Evolutionary conservation across 352 stramenopile genomes (phyloP).

Genomic region (Hyaloperonospora arabidopsidis): DNA sequence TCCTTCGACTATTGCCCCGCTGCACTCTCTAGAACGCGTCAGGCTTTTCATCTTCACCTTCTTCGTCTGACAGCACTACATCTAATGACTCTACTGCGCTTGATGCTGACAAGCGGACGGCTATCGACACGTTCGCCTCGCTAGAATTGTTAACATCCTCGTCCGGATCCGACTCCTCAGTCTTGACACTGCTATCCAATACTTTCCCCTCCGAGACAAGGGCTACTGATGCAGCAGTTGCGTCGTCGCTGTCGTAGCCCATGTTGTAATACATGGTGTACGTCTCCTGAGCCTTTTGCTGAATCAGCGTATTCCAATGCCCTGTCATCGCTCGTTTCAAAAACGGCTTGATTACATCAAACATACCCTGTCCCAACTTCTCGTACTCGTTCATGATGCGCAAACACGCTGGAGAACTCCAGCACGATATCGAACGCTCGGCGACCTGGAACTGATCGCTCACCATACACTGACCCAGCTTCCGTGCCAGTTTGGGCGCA

Average conservation of each 20-base stretch:
- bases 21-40: slow-evolving; percentile 27
- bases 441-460: slow-evolving; percentile 82
- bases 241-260: slow-evolving; percentile 76
- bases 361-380: slow-evolving; percentile 77
- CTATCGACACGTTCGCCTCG: slow-evolving; percentile 26
- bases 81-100: slow-evolving; percentile 36
- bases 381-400: slow-evolving; percentile 88
- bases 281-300: slow-evolving; percentile 79
- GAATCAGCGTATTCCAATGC: slow-evolving; percentile 81
- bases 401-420: slow-evolving; percentile 68
- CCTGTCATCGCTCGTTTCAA: slow-evolving; percentile 39
- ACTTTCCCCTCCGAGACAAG: slow-evolving; percentile 31
- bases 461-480: slow-evolving; percentile 69
- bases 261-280: slow-evolving; percentile 88
- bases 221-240: slow-evolving; percentile 21
- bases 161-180: slow-evolving; percentile 47
- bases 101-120: slow-evolving; percentile 30
- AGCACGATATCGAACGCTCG: slow-evolving; percentile 78
- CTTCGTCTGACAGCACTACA: slow-evolving; percentile 38
- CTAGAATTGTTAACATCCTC: slow-evolving; percentile 31
- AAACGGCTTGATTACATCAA: slow-evolving; percentile 73
- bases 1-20: slow-evolving; percentile 12
- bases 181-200: slow-evolving; percentile 46
- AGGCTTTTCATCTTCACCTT: slow-evolving; percentile 32
- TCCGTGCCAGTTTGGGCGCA: slow-evolving; percentile 42